Evolutionary conservation across 192 early-diverging fungal species (phyloP), one percentile per base, ranked within the genome.

Genomic region (Coemansia guatemalensis): DNA sequence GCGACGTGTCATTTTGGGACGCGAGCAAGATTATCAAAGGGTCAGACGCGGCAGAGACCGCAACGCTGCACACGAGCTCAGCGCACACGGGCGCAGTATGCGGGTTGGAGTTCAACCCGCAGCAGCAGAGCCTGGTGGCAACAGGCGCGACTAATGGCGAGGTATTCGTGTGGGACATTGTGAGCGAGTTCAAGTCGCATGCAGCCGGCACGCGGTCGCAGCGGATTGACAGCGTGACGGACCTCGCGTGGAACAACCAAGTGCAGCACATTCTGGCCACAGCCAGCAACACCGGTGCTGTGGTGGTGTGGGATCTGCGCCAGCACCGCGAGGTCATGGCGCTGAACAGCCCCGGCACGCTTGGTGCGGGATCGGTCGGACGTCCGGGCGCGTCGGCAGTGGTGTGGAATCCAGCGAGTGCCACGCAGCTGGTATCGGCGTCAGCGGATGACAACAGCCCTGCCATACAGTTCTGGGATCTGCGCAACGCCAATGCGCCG

Each of bases 261-360:
- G 92, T 93, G 30, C 84, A 89, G 56, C 92, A 96, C 61, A 99
- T 99, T 68, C 82, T 99, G 60, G 97, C 93, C 9, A 92, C 91
- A 5, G 92, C 92, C 8, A 91, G 88, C 44, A 92, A 89, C 58
- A 95, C 94, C 55, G 95, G 97, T 47, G 84, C 92, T 63, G 93
- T 94, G 21, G 95, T 96, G 26, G 88, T 99, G 8, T 99, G 95
- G 95, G 97, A 99, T 85, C 82, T 99, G 61, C 84, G 91, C 49
- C 88, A 89, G 49, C 83, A 90, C 48, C 87, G 90, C 44, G 95
- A 99, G 65, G 85, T 96, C 26, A 89, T 96, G 49, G 79, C 85
- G 32, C 84, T 99, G 48, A 78, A 76, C 62, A 84, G 84, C 54
- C 69, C 69, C 8, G 85, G 83, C 25, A 80, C 69, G 41, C 80